Conservation (phyloP, 2,329 filamentous ascomycete genomes). For the Camptophora hylomeconis region DNA sequence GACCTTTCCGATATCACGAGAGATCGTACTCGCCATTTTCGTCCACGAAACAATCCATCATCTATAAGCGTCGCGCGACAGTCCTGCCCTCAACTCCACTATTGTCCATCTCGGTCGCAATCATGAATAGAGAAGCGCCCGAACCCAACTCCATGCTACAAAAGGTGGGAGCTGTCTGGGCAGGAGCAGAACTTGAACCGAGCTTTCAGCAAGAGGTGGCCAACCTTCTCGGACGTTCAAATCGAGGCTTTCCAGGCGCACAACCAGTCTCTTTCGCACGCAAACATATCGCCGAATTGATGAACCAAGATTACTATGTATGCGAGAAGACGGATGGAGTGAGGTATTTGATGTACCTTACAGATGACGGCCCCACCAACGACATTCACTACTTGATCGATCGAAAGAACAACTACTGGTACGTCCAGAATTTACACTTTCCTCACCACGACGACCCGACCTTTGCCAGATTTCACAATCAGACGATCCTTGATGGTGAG, state of each 20-base stretch:
- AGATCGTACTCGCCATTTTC: too few relatives aligned
- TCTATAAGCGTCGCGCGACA: too few relatives aligned
- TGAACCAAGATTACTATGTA: conserved; percentile 80
- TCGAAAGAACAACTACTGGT: conserved; percentile 96
- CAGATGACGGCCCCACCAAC: conserved; percentile 39
- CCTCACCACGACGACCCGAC: conserved; percentile 52
- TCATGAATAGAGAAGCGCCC: too few relatives aligned
- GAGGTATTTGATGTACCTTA: conserved; percentile 86
- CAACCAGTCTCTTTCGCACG: conserved; percentile 88
- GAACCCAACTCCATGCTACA: too few relatives aligned
- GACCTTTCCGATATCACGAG: too few relatives aligned
- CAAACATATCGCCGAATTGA: conserved; percentile 70
- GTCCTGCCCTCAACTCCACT: too few relatives aligned
- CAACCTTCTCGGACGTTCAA: conserved; percentile 56
- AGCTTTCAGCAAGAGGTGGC: conserved; percentile 62
- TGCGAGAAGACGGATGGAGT: conserved; percentile 98
- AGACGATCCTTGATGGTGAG: conserved; percentile 84
- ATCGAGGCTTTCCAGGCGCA: conserved; percentile 62
- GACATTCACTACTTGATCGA: conserved; percentile 90
- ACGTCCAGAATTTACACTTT: conserved; percentile 66
- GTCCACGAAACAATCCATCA: too few relatives aligned
- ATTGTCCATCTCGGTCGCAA: too few relatives aligned
- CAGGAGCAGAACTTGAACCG: conserved; percentile 45
- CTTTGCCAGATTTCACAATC: conserved; percentile 54
- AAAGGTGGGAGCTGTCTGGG: conserved; percentile 42